phyloP scores from a whole-genome alignment of 768 basidiomycete genomes.

The Rhodosporidiobolus odoratus region DNA sequence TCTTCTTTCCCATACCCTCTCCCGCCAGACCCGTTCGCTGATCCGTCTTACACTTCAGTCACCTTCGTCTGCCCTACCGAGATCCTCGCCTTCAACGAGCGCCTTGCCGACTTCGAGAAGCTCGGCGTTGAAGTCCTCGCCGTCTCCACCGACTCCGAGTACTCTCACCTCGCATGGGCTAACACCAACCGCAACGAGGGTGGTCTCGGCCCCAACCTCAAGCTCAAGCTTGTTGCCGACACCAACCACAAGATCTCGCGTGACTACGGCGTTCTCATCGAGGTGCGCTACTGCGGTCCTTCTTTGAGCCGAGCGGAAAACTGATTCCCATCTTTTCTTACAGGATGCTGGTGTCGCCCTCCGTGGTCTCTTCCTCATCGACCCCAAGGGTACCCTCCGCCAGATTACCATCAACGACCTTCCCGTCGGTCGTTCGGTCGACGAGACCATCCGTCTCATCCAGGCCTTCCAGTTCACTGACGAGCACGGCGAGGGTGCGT shows the following conservation, averaged over 20 bases:
- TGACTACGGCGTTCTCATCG: conserved; percentile 81
- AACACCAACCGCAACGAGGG: conserved; percentile 74
- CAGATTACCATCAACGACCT: conserved; percentile 66
- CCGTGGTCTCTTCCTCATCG: conserved; percentile 79
- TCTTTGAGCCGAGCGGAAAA: not conserved
- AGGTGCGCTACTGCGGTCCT: conserved; percentile 42
- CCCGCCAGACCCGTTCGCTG: not conserved
- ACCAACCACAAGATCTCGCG: conserved; percentile 70
- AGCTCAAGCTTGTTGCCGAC: conserved; percentile 76
- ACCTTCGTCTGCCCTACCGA: conserved; percentile 72
- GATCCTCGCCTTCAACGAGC: conserved; percentile 90
- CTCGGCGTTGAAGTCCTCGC: conserved; percentile 73
- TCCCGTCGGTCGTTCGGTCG: conserved; percentile 90
- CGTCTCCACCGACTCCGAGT: conserved; percentile 81
- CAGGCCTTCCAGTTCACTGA: conserved; percentile 88
- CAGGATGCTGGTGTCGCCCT: conserved; percentile 75
- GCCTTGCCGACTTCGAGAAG: conserved; percentile 66
- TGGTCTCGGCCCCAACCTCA: conserved; percentile 81
- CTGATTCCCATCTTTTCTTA: not conserved
- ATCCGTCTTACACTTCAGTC: conserved; percentile 55
- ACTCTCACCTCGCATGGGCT: conserved; percentile 48
- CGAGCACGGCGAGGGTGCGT: conserved; percentile 79
- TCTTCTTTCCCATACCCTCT: conserved; percentile 44
- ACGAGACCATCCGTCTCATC: conserved; percentile 82
- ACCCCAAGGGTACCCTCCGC: conserved; percentile 70